Conservation (phyloP, 75 land plant species). For the Cupressus sempervirens region DNA sequence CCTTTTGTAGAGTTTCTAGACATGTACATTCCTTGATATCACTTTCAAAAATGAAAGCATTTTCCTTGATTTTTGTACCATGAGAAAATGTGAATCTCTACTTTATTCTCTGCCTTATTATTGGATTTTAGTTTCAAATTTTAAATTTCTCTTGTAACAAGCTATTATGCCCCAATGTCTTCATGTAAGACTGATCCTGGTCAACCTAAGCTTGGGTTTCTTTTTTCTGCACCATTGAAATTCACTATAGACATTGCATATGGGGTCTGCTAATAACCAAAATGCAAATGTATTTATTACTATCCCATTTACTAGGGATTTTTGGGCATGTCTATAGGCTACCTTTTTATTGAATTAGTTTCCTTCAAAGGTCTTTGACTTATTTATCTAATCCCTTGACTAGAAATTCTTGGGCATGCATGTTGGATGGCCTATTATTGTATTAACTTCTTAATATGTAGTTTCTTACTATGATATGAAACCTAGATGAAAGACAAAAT, state of each 20-base stretch:
- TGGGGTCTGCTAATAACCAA: background rate
- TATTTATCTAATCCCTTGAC: background rate
- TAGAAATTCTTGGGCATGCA: background rate
- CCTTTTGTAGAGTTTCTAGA: background rate
- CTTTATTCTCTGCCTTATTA: background rate
- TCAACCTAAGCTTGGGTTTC: too few species aligned
- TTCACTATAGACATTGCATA: background rate
- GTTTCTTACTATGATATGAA: too few species aligned
- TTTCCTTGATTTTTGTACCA: slow-evolving; percentile 25
- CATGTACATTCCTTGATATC: slow-evolving; percentile 44
- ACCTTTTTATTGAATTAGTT: background rate
- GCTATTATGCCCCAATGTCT: background rate
- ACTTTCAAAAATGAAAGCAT: slow-evolving; percentile 59
- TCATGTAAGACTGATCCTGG: background rate
- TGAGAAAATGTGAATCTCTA: too few species aligned
- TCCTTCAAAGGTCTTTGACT: background rate
- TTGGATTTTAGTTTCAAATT: background rate
- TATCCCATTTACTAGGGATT: background rate
- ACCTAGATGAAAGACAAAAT: too few species aligned
- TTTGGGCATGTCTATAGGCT: background rate
- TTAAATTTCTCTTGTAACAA: background rate
- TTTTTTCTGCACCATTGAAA: background rate
- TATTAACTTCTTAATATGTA: background rate
- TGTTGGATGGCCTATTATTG: background rate
- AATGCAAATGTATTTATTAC: background rate